Evolutionary conservation across 345 rosid species (phyloP).

Genomic region (Raphanus raphanistrum): DNA sequence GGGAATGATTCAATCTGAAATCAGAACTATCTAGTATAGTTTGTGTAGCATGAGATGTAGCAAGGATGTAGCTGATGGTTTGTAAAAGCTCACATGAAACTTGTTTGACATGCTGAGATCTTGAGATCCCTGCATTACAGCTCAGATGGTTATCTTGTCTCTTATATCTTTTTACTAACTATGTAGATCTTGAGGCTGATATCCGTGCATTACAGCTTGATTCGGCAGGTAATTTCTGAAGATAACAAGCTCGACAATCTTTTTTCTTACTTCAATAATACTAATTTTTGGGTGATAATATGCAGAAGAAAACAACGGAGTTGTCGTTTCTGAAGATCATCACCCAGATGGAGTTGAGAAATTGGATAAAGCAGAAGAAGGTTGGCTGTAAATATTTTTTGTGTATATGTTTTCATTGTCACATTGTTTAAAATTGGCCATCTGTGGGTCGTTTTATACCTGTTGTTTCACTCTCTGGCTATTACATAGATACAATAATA

Average conservation of each 20-base stretch:
- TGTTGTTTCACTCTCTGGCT: neutral
- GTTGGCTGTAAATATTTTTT: neutral
- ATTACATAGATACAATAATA: neutral
- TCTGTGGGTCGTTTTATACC: neutral
- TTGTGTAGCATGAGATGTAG: neutral
- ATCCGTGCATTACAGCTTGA: conserved; percentile 43
- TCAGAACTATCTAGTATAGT: neutral
- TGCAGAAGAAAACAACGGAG: conserved; percentile 32
- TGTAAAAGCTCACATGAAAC: too few relatives aligned
- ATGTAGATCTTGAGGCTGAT: conserved; percentile 44
- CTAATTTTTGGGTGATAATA: neutral
- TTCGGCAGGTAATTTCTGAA: conserved; percentile 30
- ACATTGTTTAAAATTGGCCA: neutral
- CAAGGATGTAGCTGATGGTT: too few relatives aligned
- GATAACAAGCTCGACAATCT: neutral
- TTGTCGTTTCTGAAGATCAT: conserved; percentile 5
- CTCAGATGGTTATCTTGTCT: neutral
- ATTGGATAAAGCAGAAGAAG: conserved; percentile 24
- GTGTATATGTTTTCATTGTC: neutral
- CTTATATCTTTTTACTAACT: neutral
- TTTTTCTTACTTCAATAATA: neutral
- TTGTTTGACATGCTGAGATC: too few relatives aligned
- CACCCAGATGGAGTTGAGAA: conserved; percentile 28
- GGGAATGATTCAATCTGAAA: neutral
- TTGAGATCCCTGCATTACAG: neutral